These are phyloP conservation scores for Saksenaea vasiformis DNA, from an alignment of 371 early-diverging fungal genomes.

Conservation along the genomic window DNA sequence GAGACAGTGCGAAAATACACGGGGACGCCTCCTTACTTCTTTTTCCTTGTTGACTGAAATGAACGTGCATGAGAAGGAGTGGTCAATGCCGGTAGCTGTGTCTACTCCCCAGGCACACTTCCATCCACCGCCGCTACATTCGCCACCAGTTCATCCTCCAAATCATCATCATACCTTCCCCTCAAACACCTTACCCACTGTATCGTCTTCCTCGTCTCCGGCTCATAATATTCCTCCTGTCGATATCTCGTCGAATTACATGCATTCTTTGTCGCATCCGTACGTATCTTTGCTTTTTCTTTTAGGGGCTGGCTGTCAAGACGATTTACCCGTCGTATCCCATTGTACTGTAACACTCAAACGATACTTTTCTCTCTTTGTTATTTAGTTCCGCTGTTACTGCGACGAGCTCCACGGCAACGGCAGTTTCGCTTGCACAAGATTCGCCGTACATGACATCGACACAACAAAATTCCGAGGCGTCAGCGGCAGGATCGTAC, in stretches of 20 bases:
- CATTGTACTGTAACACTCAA: neutral
- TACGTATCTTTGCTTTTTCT: neutral
- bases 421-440: conserved; percentile 3
- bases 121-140: conserved; percentile 1
- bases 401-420: neutral
- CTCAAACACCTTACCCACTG: neutral
- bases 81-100: conserved; percentile 3
- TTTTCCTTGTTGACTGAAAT: conserved; percentile 3
- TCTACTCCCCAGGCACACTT: conserved; percentile 8
- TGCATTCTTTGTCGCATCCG: conserved; percentile 3
- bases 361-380: neutral
- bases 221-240: conserved; percentile 3
- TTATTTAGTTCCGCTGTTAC: neutral
- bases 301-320: neutral
- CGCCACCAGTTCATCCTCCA: neutral
- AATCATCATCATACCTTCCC: neutral
- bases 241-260: conserved; percentile 8
- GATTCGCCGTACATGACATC: neutral
- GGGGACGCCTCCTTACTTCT: conserved; percentile 1
- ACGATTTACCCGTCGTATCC: neutral
- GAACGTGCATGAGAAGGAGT: conserved; percentile 11
- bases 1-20: conserved; percentile 1
- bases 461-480: conserved; percentile 1
- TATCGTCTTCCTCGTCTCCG: neutral
- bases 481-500: conserved; percentile 3